phyloP scores from a whole-genome alignment of 2,329 filamentous ascomycete genomes.

The Colletotrichum truncatum region DNA sequence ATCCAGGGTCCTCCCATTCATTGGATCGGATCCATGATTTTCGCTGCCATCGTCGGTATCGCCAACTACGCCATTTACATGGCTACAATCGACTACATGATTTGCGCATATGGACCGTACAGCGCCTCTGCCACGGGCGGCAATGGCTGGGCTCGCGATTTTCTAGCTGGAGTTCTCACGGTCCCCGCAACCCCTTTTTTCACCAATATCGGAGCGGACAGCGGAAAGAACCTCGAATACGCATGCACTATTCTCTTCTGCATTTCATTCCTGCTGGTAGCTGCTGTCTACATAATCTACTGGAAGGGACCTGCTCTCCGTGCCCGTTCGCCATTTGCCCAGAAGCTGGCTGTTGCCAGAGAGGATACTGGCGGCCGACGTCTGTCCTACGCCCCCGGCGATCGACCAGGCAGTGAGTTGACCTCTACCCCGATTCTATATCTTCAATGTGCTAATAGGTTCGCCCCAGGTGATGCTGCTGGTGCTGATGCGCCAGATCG shows the following conservation, averaged over 20 bases:
- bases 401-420: neutral
- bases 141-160: slow-evolving; percentile 78
- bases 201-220: slow-evolving; percentile 58
- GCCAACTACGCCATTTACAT: slow-evolving; percentile 81
- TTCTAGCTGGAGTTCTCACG: slow-evolving; percentile 77
- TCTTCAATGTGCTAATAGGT: slow-evolving; percentile 24
- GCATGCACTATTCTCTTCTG: slow-evolving; percentile 71
- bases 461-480: neutral
- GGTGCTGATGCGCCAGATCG: slow-evolving; percentile 33
- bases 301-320: slow-evolving; percentile 70
- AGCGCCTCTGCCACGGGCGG: slow-evolving; percentile 79
- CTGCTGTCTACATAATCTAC: slow-evolving; percentile 74
- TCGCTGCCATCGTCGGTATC: slow-evolving; percentile 72
- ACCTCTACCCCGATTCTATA: neutral
- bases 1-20: slow-evolving; percentile 69
- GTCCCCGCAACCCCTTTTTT: slow-evolving; percentile 74
- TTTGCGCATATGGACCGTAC: slow-evolving; percentile 77
- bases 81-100: slow-evolving; percentile 82
- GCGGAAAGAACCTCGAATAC: slow-evolving; percentile 63
- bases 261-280: slow-evolving; percentile 68
- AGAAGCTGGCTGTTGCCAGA: slow-evolving; percentile 62
- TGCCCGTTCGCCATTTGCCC: slow-evolving; percentile 70
- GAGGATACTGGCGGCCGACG: slow-evolving; percentile 9
- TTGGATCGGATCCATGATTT: slow-evolving; percentile 76
- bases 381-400: neutral